Evolutionary conservation across 495 filamentous ascomycete genomes (phyloP).

Genomic region (Aspergillus heteromorphus): DNA sequence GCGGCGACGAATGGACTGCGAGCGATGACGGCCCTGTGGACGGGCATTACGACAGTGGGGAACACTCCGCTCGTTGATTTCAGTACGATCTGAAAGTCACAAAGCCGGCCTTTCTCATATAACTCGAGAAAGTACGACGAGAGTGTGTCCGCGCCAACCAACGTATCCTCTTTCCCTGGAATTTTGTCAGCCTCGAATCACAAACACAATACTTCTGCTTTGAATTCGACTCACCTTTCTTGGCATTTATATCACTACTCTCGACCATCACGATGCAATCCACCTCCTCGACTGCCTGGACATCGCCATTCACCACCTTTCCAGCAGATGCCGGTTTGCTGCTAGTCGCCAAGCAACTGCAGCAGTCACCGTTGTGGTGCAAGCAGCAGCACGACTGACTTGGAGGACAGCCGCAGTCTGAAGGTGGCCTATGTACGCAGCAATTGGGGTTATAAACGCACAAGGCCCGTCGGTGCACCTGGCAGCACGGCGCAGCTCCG

Average conservation of each 20-base stretch:
- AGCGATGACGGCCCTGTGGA: conserved; percentile 19
- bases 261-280: not conserved
- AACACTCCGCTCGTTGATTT: conserved; percentile 10
- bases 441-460: conserved; percentile 13
- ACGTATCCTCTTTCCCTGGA: not conserved
- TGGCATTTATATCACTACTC: not conserved
- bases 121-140: conserved; percentile 3
- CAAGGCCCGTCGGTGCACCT: conserved; percentile 2
- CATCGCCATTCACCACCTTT: not conserved
- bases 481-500: not conserved
- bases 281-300: not conserved
- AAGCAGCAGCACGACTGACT: conserved; percentile 17
- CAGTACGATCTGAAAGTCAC: conserved; percentile 18
- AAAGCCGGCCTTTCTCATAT: conserved; percentile 10
- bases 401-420: conserved; percentile 11
- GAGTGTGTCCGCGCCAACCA: not conserved
- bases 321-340: not conserved
- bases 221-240: not conserved
- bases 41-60: conserved; percentile 8
- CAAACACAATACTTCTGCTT: not conserved
- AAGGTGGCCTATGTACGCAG: conserved; percentile 12
- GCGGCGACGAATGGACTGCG: conserved; percentile 15
- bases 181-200: not conserved
- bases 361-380: conserved; percentile 21
- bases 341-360: conserved; percentile 7